A percentile compares a stretch with the other conserved stretches of the same genome.
Evolutionary conservation across 2,329 filamentous ascomycete genomes (phyloP).

Genomic region (Ascochyta rabiei): DNA sequence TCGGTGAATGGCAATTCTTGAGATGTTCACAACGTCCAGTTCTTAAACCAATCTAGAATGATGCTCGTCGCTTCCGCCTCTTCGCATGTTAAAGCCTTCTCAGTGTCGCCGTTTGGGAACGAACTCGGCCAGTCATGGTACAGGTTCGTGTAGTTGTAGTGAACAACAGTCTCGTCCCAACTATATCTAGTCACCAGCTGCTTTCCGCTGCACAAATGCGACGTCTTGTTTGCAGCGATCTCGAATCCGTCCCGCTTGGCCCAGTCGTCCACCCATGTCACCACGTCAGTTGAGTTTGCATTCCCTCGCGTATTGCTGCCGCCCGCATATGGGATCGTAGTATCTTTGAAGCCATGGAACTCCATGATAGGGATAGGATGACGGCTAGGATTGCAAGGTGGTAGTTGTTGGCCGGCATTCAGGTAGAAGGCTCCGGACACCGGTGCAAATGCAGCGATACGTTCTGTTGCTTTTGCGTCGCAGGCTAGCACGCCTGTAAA

Average conservation of each 20-base stretch:
- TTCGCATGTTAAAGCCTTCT: constrained; percentile 32
- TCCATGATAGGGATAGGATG: constrained; percentile 51
- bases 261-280: constrained; percentile 48
- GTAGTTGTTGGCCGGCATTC: constrained; percentile 24
- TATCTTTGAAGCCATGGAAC: constrained; percentile 52
- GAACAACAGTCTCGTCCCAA: constrained; percentile 42
- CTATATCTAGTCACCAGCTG: constrained; percentile 34
- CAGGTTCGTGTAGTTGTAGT: constrained; percentile 49
- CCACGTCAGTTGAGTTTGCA: constrained; percentile 26
- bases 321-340: constrained; percentile 50
- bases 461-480: constrained; percentile 48
- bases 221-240: constrained; percentile 33
- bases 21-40: constrained; percentile 29
- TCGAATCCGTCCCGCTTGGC: constrained; percentile 44
- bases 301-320: constrained; percentile 33
- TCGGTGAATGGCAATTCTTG: neutral
- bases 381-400: constrained; percentile 35
- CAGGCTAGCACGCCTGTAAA: constrained; percentile 58
- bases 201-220: constrained; percentile 37
- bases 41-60: constrained; percentile 40
- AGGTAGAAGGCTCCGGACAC: constrained; percentile 57
- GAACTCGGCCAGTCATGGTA: constrained; percentile 52
- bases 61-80: constrained; percentile 41
- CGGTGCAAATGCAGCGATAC: constrained; percentile 58
- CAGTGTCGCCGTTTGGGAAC: constrained; percentile 36